These are phyloP conservation scores for Amanita brunnescens DNA, from an alignment of 768 basidiomycete species.

Conservation along the genomic window DNA sequence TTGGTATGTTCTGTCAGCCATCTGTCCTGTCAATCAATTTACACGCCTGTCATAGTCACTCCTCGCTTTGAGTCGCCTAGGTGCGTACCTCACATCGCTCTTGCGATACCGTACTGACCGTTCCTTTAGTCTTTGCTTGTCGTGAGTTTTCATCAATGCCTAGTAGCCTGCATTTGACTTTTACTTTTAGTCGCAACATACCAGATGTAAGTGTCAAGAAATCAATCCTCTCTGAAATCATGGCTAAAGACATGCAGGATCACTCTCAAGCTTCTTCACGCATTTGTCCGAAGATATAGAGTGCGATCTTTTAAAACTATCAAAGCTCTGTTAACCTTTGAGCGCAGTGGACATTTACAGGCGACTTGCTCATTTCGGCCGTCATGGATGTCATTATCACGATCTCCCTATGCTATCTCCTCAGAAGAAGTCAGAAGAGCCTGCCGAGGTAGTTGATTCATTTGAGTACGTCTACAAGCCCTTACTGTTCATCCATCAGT, in stretches of 20 bases:
- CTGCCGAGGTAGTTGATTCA: conserved; percentile 23
- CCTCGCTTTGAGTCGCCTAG: not conserved
- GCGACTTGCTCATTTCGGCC: conserved; percentile 41
- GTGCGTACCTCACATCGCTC: not conserved
- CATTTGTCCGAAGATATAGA: conserved; percentile 15
- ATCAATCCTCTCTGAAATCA: not conserved
- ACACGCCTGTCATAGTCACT: not conserved
- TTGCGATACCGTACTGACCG: not conserved
- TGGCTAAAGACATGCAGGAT: conserved; percentile 26
- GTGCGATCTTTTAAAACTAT: conserved; percentile 9
- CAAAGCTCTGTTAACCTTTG: conserved; percentile 6
- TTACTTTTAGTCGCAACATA: conserved; percentile 19
- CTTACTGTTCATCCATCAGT: conserved; percentile 17
- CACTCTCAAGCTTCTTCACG: conserved; percentile 20
- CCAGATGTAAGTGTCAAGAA: conserved; percentile 17
- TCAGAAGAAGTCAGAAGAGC: conserved; percentile 29
- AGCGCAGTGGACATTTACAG: conserved; percentile 41
- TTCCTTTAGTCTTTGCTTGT: conserved; percentile 16
- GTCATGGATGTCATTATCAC: conserved; percentile 43
- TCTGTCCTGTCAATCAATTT: not conserved
- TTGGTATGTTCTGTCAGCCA: conserved; percentile 18
- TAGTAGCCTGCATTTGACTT: not conserved
- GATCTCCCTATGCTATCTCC: conserved; percentile 31
- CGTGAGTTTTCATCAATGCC: conserved; percentile 11
- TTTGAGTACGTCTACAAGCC: not conserved